Base-by-base conservation (phyloP, 2,329 filamentous ascomycete genomes). In the Paraphaeosphaeria sporulosa region DNA sequence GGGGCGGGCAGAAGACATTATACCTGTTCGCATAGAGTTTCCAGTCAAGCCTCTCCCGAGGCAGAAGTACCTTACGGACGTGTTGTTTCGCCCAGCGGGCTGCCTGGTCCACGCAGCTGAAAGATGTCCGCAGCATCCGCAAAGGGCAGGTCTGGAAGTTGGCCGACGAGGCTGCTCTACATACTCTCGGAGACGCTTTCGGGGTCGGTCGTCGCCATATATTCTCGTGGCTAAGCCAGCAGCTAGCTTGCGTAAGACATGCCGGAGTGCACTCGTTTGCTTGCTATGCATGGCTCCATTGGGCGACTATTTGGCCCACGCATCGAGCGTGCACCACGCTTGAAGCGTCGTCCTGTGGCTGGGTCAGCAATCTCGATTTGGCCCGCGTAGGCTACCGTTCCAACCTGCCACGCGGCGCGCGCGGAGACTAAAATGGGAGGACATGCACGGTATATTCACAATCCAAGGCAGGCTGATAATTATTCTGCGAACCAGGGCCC, bases 301-400 rank as follows among this genome's bases (percentile, higher is more conserved):
- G 49, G 32, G 49, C 34, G 49, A 27, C 34, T 34, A 40, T 38
- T 40, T 51, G 30, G 12, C 30, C 38, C 17, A 21, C n/a, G 34
- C 12, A 32, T 36, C n/a, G 13, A 25, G 48, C 17, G 30, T 15
- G 47, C 48, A 19, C 23, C 32, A n/a, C n/a, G n/a, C n/a, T n/a
- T n/a, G n/a, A n/a, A n/a, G 23, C 44, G 50, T 30, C 30, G 51
- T 54, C 51, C 38, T 54, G 51, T 54, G 51, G 51, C 51, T 44
- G 51, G 38, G 51, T 44, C 50, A 52, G 51, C 38, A 54, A 54
- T 54, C 51, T 54, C 51, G 51, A 54, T 54, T 27, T 32, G 51
- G 15, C 38, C 51, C 51, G 36, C 4, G 50, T 25, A 52, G 30
- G 34, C n/a, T 30, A 21, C 36, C 27, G 13, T 42, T 13, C 34